These are phyloP conservation scores for Aegilops bicornis DNA, from an alignment of 176 grass and related monocot species.

Conservation along the genomic window DNA sequence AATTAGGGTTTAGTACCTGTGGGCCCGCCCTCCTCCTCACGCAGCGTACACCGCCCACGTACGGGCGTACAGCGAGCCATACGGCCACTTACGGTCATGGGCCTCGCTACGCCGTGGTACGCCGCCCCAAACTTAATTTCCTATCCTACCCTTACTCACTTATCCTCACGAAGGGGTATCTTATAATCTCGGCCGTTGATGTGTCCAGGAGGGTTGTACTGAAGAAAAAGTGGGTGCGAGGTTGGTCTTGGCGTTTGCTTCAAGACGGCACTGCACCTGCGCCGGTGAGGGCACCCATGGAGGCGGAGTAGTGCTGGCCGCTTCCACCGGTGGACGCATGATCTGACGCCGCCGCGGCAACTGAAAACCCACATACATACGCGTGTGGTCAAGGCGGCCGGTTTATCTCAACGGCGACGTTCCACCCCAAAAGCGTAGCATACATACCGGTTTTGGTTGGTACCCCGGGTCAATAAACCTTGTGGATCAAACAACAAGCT, in stretches of 20 bases:
- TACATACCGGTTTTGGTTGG: not conserved
- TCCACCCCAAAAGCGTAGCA: not conserved
- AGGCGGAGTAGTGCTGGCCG: not conserved
- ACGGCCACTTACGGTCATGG: too few relatives aligned
- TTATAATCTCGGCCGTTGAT: too few relatives aligned
- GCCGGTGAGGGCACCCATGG: not conserved
- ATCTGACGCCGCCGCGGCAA: conserved; percentile 24
- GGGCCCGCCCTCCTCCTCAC: too few relatives aligned
- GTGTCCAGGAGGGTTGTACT: too few relatives aligned
- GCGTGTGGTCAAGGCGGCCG: not conserved
- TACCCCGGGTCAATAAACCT: not conserved
- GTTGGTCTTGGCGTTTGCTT: conserved; percentile 7
- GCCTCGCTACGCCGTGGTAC: too few relatives aligned
- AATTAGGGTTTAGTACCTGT: too few relatives aligned
- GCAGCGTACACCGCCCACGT: too few relatives aligned
- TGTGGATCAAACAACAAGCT: not conserved
- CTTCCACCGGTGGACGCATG: not conserved
- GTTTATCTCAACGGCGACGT: conserved; percentile 19
- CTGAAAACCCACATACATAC: conserved; percentile 3
- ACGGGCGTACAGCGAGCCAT: too few relatives aligned
- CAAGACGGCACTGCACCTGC: not conserved
- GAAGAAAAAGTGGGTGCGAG: not conserved
- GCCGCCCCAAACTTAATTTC: too few relatives aligned
- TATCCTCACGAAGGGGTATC: too few relatives aligned
- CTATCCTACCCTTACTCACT: too few relatives aligned